Percentiles rank a stretch among this genome's conserved stretches.
Conservation (phyloP, 163 green algal genomes). For the Chloromonas sp. region DNA sequence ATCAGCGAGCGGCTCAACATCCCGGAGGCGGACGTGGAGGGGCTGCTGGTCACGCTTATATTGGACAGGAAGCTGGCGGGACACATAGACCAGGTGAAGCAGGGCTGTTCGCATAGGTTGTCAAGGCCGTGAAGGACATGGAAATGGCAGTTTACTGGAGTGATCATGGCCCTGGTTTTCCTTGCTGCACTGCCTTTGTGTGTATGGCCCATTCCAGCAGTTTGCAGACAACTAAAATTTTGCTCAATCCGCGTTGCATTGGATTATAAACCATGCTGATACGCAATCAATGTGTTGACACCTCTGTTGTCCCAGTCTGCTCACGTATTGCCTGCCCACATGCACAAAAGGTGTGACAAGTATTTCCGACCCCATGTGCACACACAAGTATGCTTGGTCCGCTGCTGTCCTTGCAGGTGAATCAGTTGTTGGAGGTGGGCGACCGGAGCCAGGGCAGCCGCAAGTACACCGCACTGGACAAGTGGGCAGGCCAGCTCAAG, state of each 20-base stretch:
- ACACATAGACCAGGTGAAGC: conserved; percentile 87
- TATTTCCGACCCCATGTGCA: too few species aligned
- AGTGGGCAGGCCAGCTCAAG: conserved; percentile 75
- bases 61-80: conserved; percentile 82
- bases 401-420: conserved; percentile 39
- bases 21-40: conserved; percentile 81
- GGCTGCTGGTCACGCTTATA: conserved; percentile 90
- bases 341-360: too few species aligned
- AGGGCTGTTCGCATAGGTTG: not conserved
- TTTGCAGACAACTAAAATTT: not conserved
- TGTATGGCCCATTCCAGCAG: not conserved
- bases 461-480: conserved; percentile 76
- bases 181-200: not conserved
- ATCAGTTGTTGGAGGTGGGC: conserved; percentile 74
- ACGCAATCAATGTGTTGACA: too few species aligned
- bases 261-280: too few species aligned
- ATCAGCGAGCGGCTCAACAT: conserved; percentile 85
- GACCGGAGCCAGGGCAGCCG: conserved; percentile 33
- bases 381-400: not conserved
- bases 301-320: too few species aligned
- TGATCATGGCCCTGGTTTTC: not conserved
- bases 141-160: not conserved
- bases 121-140: not conserved
- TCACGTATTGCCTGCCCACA: too few species aligned
- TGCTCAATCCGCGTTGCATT: too few species aligned